Percentiles rank a stretch among this genome's conserved stretches.
Conservation (phyloP, 73 alveolate genomes). For the Paramecium caudatum region DNA sequence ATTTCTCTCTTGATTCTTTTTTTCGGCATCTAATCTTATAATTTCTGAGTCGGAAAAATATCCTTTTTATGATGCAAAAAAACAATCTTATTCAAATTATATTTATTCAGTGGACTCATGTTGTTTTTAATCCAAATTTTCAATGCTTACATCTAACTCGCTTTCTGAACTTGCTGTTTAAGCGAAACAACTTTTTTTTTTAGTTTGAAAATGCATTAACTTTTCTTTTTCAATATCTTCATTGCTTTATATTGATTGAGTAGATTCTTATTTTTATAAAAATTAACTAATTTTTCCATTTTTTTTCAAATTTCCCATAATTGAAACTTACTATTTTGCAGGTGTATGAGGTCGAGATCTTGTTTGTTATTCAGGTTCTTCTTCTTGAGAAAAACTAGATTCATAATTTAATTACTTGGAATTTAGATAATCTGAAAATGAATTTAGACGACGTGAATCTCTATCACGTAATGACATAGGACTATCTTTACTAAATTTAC, state of each 20-base stretch:
- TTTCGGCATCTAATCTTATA: constrained; percentile 61
- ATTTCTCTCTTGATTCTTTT: constrained; percentile 35
- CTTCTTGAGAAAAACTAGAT: background rate
- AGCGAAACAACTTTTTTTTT: constrained; percentile 53
- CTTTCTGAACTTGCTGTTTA: constrained; percentile 46
- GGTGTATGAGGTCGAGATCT: constrained; percentile 51
- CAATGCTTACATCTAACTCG: constrained; percentile 43
- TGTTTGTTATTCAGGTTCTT: constrained; percentile 41
- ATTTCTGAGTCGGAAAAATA: constrained; percentile 65
- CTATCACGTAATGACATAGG: background rate
- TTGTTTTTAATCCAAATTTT: background rate
- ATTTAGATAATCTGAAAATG: constrained; percentile 44
- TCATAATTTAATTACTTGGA: background rate
- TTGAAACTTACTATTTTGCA: background rate
- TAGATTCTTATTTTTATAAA: background rate
- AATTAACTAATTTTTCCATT: constrained; percentile 49
- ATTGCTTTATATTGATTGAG: background rate
- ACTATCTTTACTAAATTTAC: constrained; percentile 52
- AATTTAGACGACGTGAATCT: background rate
- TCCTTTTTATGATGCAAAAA: constrained; percentile 71
- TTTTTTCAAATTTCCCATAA: constrained; percentile 46
- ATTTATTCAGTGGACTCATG: background rate
- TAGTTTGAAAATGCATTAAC: constrained; percentile 4
- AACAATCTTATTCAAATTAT: constrained; percentile 51
- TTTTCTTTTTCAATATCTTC: constrained; percentile 6